Conservation (phyloP, 257 asterid species). For the Fraxinus pennsylvanica region DNA sequence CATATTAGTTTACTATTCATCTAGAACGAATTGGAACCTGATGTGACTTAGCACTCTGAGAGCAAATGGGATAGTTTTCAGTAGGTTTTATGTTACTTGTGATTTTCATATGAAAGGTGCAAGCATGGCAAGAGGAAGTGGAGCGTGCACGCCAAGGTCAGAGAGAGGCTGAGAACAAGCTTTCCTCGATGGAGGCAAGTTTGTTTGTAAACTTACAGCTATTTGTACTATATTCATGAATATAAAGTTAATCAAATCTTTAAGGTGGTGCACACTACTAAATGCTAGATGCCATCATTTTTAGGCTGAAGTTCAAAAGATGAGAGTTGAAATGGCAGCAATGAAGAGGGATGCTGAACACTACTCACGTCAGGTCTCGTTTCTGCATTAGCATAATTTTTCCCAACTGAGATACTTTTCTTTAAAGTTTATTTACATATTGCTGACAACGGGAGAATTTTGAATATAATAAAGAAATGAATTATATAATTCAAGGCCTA, state of each 20-base stretch:
- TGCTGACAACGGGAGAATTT: constrained; percentile 5
- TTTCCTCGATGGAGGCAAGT: constrained; percentile 95
- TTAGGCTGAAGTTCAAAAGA: constrained; percentile 96
- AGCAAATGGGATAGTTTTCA: background rate
- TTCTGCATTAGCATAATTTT: constrained; percentile 1
- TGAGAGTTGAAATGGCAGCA: constrained; percentile 98
- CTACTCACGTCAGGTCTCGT: constrained; percentile 82
- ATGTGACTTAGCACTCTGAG: constrained; percentile 12
- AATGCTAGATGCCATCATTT: constrained; percentile 16
- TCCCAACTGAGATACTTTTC: background rate
- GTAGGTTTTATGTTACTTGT: constrained; percentile 30
- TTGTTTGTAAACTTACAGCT: constrained; percentile 24
- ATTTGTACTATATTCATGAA: background rate
- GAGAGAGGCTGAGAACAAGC: constrained; percentile 95
- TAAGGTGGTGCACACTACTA: constrained; percentile 19
- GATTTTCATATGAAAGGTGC: constrained; percentile 58
- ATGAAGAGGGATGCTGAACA: constrained; percentile 99
- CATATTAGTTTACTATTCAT: background rate
- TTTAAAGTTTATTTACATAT: constrained; percentile 1
- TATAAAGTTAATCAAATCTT: constrained; percentile 18
- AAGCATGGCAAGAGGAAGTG: constrained; percentile 99
- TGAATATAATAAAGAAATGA: background rate
- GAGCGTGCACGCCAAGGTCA: constrained; percentile 97
- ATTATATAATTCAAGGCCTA: constrained; percentile 5
- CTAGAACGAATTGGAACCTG: constrained; percentile 20